These are phyloP conservation scores for Tolypocladium pustulatum DNA, from an alignment of 2,329 filamentous ascomycete genomes.

Conservation along the genomic window DNA sequence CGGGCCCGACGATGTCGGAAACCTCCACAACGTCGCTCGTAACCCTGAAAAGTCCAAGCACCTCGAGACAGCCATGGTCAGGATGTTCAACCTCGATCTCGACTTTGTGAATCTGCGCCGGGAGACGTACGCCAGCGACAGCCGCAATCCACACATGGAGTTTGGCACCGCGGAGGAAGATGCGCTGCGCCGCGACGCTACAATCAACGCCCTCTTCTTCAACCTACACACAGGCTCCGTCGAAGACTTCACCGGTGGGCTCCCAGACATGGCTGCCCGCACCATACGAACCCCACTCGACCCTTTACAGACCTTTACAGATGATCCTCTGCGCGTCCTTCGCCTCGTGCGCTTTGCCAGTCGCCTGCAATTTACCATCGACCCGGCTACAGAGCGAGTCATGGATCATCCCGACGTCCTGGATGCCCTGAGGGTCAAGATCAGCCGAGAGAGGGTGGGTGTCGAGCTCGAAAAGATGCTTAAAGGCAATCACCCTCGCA, in stretches of 20 bases:
- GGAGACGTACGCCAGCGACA: constrained; percentile 83
- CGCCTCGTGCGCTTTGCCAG: constrained; percentile 86
- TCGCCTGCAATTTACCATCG: constrained; percentile 69
- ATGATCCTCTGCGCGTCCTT: constrained; percentile 81
- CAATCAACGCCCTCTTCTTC: constrained; percentile 92
- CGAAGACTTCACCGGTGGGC: constrained; percentile 77
- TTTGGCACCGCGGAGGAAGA: constrained; percentile 91
- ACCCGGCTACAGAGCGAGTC: constrained; percentile 52
- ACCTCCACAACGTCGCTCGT: constrained; percentile 76
- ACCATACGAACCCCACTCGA: constrained; percentile 79
- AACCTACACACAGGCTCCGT: constrained; percentile 71
- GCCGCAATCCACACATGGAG: constrained; percentile 82
- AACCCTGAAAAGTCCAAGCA: constrained; percentile 97
- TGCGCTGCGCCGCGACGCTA: constrained; percentile 80
- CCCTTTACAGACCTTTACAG: constrained; percentile 84
- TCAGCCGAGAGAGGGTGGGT: constrained; percentile 82
- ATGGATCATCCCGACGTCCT: constrained; percentile 79
- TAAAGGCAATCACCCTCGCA: constrained; percentile 46
- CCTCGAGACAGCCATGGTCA: constrained; percentile 81
- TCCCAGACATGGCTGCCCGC: constrained; percentile 60
- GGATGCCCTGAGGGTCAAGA: constrained; percentile 71
- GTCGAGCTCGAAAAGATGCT: constrained; percentile 47
- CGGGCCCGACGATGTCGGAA: constrained; percentile 50
- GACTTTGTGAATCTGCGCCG: constrained; percentile 92
- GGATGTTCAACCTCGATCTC: constrained; percentile 75